phyloP scores from a whole-genome alignment of 2,329 filamentous ascomycete species.

The Fusarium dlaminii region DNA sequence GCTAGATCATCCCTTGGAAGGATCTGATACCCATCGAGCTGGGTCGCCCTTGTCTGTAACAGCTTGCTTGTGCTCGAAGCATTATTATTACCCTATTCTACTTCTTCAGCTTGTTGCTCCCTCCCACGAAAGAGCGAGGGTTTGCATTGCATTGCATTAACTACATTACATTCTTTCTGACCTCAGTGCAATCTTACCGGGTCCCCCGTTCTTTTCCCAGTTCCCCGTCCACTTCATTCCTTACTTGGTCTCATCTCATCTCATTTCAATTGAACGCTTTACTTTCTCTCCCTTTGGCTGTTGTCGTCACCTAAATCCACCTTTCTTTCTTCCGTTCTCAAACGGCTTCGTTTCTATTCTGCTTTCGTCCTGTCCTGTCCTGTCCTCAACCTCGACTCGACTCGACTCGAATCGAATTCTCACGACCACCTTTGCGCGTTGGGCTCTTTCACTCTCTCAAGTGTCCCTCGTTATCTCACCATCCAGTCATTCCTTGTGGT shows the following conservation, averaged over 20 bases:
- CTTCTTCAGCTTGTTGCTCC: conserved; percentile 15
- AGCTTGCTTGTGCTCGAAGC: background rate
- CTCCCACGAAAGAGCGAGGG: background rate
- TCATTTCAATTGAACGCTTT: conserved; percentile 26
- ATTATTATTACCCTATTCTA: background rate
- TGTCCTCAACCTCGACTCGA: background rate
- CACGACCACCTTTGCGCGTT: conserved; percentile 10
- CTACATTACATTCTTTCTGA: conserved; percentile 29
- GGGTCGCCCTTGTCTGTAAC: conserved; percentile 28
- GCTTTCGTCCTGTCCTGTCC: conserved; percentile 9
- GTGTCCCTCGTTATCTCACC: conserved; percentile 17
- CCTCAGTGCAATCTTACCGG: conserved; percentile 30
- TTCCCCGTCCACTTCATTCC: conserved; percentile 21
- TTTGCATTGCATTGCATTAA: conserved; percentile 16
- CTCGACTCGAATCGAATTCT: background rate
- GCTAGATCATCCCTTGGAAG: conserved; percentile 5
- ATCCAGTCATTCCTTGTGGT: conserved; percentile 26
- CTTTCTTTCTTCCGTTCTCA: conserved; percentile 23
- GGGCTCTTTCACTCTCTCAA: conserved; percentile 38
- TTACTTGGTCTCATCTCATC: conserved; percentile 29
- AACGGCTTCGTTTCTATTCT: conserved; percentile 30
- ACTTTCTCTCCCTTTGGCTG: conserved; percentile 22
- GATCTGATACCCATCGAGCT: conserved; percentile 28
- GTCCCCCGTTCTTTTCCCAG: conserved; percentile 27
- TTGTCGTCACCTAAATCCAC: conserved; percentile 24